phyloP scores from a whole-genome alignment of 176 grass and related monocot genomes.

The Eleusine indica region DNA sequence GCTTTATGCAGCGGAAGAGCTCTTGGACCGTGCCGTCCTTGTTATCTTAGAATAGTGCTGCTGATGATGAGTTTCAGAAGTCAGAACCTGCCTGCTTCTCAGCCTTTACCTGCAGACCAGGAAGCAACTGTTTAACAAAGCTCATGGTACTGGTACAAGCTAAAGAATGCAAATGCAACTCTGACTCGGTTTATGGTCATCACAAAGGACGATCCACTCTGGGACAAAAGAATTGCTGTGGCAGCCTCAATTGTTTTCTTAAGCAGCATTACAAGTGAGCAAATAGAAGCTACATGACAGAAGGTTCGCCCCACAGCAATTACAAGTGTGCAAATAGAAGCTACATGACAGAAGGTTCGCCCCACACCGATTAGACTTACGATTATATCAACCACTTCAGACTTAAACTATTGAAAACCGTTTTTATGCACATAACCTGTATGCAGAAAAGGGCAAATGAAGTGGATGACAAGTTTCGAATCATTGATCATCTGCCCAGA shows the following conservation, averaged over 20 bases:
- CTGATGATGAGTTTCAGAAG: conserved; percentile 5
- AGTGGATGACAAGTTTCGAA: not conserved
- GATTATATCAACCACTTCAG: conserved; percentile 27
- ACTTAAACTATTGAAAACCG: conserved; percentile 22
- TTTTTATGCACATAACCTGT: conserved; percentile 26
- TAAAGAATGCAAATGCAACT: conserved; percentile 28
- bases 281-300: not conserved
- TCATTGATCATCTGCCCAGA: conserved; percentile 16
- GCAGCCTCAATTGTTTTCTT: conserved; percentile 35
- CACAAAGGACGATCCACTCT: conserved; percentile 17
- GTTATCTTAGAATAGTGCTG: conserved; percentile 25
- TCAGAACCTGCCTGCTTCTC: conserved; percentile 22
- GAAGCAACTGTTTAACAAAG: conserved; percentile 30
- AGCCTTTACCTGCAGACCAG: conserved; percentile 37
- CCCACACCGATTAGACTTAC: conserved; percentile 28
- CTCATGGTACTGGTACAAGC: conserved; percentile 7
- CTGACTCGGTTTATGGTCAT: conserved; percentile 32
- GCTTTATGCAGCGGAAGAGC: conserved; percentile 28
- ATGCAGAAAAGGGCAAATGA: conserved; percentile 27
- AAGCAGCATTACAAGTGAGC: conserved; percentile 12
- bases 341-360: conserved; percentile 26
- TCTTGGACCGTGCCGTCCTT: conserved; percentile 33
- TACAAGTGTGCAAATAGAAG: not conserved
- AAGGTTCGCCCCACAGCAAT: no score
- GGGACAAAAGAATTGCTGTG: conserved; percentile 31